Evolutionary conservation across 352 stramenopile genomes (phyloP), one percentile per base, ranked within the genome.

Genomic region (Phytophthora brassicae): DNA sequence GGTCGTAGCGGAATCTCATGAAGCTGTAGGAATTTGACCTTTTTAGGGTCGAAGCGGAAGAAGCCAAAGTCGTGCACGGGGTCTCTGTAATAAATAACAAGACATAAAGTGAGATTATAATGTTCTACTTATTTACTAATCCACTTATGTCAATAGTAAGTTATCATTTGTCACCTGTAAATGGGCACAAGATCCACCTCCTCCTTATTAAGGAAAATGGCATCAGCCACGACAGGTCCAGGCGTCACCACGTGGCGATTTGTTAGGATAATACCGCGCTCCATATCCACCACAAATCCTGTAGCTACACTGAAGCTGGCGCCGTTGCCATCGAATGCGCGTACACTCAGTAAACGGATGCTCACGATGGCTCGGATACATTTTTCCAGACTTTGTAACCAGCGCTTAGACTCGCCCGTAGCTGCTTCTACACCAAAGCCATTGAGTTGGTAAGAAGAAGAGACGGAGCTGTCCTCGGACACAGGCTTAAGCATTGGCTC

Each of bases 131-230:
- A n/a, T n/a, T n/a, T n/a, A n/a, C n/a, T n/a, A n/a, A n/a, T n/a
- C n/a, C n/a, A n/a, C n/a, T n/a, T n/a, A n/a, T n/a, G n/a, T n/a
- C n/a, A n/a, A 43, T 9, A 23, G n/a, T 43, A 17, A 19, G 36
- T 43, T 17, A 13, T 39, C 33, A 13, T n/a, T n/a, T n/a, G n/a
- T 24, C 44, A 86, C 78, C 87, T 70, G 56, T 97, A 98, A 28
- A 98, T 84, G 17, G 90, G 86, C 38, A 90, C 86, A 20, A 97
- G 74, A 36, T 95, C 81, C 36, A 97, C 88, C 53, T 98, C 90
- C 64, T 98, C 92, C 68, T 97, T 97, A 68, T 96, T 98, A 33
- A 95, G 74, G 59, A 98, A 97, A 52, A 96, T 93, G n/a, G 89
- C 89, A 54, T 98, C 89, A 16, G 88, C 88, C 16, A 92, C 78